Base-by-base conservation (phyloP, 371 early-diverging fungal species). In the Lichtheimia ramosa region DNA sequence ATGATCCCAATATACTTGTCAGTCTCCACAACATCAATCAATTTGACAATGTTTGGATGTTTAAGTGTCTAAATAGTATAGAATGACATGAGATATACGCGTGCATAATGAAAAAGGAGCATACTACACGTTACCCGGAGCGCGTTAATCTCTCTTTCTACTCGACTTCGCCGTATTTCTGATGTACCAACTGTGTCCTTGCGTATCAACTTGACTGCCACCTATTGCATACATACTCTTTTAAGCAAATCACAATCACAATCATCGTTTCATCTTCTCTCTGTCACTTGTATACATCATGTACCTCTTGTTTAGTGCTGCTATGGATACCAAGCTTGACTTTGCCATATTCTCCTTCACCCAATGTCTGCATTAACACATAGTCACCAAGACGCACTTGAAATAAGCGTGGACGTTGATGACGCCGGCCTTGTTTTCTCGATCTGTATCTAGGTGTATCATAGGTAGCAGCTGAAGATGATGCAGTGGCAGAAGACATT, bases 301-400 rank as follows among this genome's bases (percentile, higher is more conserved):
- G 2, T 83, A 95, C 99, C 88, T 95, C 95, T 70, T 91, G 89
- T 13, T 93, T 91, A 1, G 93, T 92, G 48, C 93, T 76, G 48
- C 85, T 88, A 73, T 97, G 93, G 58, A 94, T 81, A 3, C 94
- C 99, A 16, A 97, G 85, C 70, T 98, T 97, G 63, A 99, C 99
- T 77, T 97, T 96, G 49, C 96, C 96, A 72, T 97, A 98, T 75
- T 97, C 97, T 39, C 99, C 99, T 72, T 94, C 96, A 52, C 98
- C 99, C 6, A 99, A 83, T 15, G 94, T 92, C 74, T 95, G 95
- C 21, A 92, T 83, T 34, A 98, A 76, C 20, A 86, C 83, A 69
- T 97, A 99, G 48, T 94, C 90, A 2, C 96, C 96, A 68, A 96
- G 83, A 71, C 85, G 83, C 41, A 84, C 83, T 28, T 68, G 68